Evolutionary conservation across 192 early-diverging fungal species (phyloP), one percentile per base, ranked within the genome.

Genomic region (Thoreauomyces humboldtii): DNA sequence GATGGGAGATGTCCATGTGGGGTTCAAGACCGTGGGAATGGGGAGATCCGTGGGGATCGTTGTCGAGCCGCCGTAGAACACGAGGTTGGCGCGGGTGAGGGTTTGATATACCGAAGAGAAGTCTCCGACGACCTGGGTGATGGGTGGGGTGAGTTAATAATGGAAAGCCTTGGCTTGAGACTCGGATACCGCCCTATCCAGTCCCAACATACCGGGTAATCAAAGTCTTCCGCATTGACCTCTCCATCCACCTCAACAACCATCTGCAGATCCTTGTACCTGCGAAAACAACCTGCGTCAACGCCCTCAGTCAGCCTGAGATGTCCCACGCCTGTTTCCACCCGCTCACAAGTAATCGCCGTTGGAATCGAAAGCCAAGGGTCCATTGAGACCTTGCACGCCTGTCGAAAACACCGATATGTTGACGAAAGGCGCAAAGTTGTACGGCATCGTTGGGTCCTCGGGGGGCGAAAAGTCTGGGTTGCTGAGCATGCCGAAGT

Each of bases 401-500:
- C 37, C 21, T 2, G 59, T 61, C 25, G 42, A 45, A 43, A 61
- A 61, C 2, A 45, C 46, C 6, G 42, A 31, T 2, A 61, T 29
- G 42, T 61, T 45, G 9, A 43, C 29, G 59, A 61, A 43, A 1
- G 41, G 27, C 42, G 24, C 14, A 22, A 61, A 31, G 24, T 61
- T 19, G 42, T 21, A 52, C 24, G 50, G 25, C 5, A 31, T 5
- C 7, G 19, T 31, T 15, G 14, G 4, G 27, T 52, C 50, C 32
- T 52, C 32, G 6, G 50, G 50, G 2, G 21, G 27, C 7, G 7
- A 31, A 27, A 25, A 52, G 24, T 52, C 50, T 6, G 50, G 7
- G 32, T 52, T 5, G 19, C 25, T 29, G 3, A 52, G 50, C 50
- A 52, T 52, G 50, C 27, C 21, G 3, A 27, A 2, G 24, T 52